Base-by-base conservation (phyloP, 192 early-diverging fungal species). In the Backusella liffmaniae region DNA sequence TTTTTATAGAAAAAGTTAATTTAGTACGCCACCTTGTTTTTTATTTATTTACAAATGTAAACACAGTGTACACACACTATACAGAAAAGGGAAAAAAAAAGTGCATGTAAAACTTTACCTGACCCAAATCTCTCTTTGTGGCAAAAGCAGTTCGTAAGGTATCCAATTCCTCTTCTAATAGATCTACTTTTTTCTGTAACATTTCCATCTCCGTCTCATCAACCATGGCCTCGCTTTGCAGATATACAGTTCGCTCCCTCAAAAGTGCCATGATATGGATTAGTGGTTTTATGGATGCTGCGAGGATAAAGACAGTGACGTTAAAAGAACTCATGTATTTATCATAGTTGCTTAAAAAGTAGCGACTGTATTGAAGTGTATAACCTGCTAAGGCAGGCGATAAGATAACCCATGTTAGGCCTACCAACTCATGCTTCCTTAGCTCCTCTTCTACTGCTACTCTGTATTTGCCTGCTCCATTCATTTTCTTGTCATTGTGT, bases 341-440 rank as follows among this genome's bases (percentile, higher is more conserved):
- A 36, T 90, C 89, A 72, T 88, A 87, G 8, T 86, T 82, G 8
- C 83, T 87, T 32, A 90, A 79, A 70, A 86, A 90, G 13, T 79
- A 73, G 69, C 86, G 86, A 66, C 83, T 86, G 34, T 85, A 88
- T 18, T 84, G 87, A 18, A 90, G 76, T 2, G 84, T 82, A 51
- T 87, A 87, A 32, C 89, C 89, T 23, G 86, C 89, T 5, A 90
- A 34, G 18, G 85, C 84, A 6, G 89, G 89, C 0, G 89, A 90
- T 1, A 78, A 75, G 0, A 90, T 41, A 0, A 90, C 89, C 42
- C 87, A 72, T 29, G 85, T 44, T 9, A 90, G 72, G 9, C 86
- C 85, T 10, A 79, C 75, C 39, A 87, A 62, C 77, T 90, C 87
- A 75, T 87, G 86, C 32, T 77, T 79, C 12, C 81, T 84, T 32